Percentiles rank a stretch among this genome's conserved stretches.
phyloP scores from a whole-genome alignment of 768 basidiomycete species.

The Cystobasidium onofrii region DNA sequence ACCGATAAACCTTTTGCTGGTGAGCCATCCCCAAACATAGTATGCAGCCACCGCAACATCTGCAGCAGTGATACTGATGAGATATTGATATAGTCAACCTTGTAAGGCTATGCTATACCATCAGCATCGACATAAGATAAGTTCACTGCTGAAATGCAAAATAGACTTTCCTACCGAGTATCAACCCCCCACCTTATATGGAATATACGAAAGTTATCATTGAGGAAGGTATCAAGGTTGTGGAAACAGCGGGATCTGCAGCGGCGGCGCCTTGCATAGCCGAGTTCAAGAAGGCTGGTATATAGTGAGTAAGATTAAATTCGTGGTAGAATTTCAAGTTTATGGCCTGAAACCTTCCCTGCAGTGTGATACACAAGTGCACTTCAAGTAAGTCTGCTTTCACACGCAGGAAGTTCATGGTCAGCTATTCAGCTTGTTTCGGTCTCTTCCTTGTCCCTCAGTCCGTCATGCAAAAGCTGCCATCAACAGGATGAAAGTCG shows the following conservation, averaged over 20 bases:
- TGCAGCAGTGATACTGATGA: neutral
- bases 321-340: neutral
- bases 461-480: constrained; percentile 69
- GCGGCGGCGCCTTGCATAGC: constrained; percentile 52
- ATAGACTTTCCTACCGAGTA: constrained; percentile 62
- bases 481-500: constrained; percentile 55
- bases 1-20: constrained; percentile 57
- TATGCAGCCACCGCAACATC: neutral
- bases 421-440: too few relatives aligned
- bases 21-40: neutral
- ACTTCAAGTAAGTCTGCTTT: constrained; percentile 53
- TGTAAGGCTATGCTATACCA: neutral
- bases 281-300: constrained; percentile 61
- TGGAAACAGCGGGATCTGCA: constrained; percentile 83
- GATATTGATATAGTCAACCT: neutral
- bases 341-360: constrained; percentile 16
- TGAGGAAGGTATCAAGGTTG: constrained; percentile 50
- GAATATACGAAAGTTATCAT: constrained; percentile 57
- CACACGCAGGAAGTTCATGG: too few relatives aligned
- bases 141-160: neutral
- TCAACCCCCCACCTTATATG: constrained; percentile 82
- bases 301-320: constrained; percentile 40
- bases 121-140: too few relatives aligned
- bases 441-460: neutral
- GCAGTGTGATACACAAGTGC: constrained; percentile 74